phyloP scores from a whole-genome alignment of 2,329 filamentous ascomycete species.

The Pseudogymnoascus sp. region DNA sequence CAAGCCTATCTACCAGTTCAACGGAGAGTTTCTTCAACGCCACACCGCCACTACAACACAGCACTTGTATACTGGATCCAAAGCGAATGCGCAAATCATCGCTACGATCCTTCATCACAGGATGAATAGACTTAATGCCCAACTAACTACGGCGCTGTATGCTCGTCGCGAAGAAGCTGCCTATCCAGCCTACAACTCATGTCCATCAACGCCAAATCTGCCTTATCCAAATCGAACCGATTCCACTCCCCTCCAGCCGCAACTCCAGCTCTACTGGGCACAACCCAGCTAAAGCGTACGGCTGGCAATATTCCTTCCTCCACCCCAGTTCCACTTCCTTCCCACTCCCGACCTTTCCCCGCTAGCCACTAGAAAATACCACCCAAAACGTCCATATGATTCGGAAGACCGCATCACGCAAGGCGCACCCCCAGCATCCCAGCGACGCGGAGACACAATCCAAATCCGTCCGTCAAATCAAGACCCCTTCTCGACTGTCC shows the following conservation, averaged over 20 bases:
- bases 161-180: neutral
- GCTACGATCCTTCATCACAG: neutral
- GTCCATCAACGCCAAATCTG: neutral
- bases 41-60: neutral
- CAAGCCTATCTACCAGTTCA: neutral
- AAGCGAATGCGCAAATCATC: neutral
- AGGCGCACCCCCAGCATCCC: neutral
- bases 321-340: neutral
- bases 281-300: neutral
- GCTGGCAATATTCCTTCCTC: neutral
- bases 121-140: neutral
- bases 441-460: neutral
- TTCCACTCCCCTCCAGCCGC: neutral
- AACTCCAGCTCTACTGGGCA: neutral
- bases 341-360: neutral
- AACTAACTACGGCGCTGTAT: neutral
- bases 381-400: neutral
- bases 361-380: neutral
- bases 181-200: neutral
- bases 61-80: neutral
- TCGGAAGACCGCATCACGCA: conserved; percentile 6
- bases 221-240: neutral
- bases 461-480: conserved; percentile 11
- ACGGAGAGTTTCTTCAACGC: neutral
- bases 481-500: conserved; percentile 31